Evolutionary conservation across 345 rosid genomes (phyloP).

Genomic region (Boechera stricta): DNA sequence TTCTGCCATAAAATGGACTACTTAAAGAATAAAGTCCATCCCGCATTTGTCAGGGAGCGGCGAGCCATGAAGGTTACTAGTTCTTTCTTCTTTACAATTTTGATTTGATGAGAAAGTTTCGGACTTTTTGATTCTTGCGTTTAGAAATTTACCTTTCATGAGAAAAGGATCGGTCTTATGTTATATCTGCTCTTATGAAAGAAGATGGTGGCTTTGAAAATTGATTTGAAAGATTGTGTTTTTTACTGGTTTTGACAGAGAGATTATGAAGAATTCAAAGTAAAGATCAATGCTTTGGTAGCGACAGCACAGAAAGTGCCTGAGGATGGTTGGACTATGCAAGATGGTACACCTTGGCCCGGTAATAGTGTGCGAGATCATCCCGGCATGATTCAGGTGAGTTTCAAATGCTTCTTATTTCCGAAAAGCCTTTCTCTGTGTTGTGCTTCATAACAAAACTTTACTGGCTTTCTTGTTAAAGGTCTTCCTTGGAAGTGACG

Average conservation of each 20-base stretch:
- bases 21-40: constrained; percentile 92
- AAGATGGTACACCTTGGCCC: constrained; percentile 99
- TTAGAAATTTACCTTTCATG: background rate
- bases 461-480: constrained; percentile 32
- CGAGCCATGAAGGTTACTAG: constrained; percentile 91
- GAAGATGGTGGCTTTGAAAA: constrained; percentile 8
- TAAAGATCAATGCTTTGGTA: constrained; percentile 88
- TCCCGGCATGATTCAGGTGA: constrained; percentile 99
- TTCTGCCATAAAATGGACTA: constrained; percentile 95
- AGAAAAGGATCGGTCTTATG: background rate
- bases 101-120: background rate
- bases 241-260: constrained; percentile 61
- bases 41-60: constrained; percentile 92
- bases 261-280: constrained; percentile 97
- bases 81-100: constrained; percentile 17
- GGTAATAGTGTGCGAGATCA: constrained; percentile 94
- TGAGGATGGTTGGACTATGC: constrained; percentile 99
- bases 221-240: constrained; percentile 13
- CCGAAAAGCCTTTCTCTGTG: background rate
- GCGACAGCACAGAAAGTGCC: constrained; percentile 98
- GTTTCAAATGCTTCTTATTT: constrained; percentile 32
- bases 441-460: background rate
- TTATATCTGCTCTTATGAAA: background rate
- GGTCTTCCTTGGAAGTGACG: constrained; percentile 95
- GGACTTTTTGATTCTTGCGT: background rate